phyloP scores from a whole-genome alignment of 257 asterid species.

The Solanum raphanifolium region DNA sequence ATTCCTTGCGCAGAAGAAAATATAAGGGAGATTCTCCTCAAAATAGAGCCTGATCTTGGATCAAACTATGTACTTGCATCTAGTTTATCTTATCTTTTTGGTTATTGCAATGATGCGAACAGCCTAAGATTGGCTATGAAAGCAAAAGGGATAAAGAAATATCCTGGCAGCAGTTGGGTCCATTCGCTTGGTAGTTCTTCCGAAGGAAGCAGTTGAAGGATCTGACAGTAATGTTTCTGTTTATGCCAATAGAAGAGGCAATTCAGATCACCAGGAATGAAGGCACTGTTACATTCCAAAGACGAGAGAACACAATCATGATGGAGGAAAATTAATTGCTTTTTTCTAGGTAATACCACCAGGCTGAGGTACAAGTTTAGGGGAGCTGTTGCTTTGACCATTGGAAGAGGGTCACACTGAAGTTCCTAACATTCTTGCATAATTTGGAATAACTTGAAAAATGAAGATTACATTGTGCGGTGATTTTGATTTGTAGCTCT shows the following conservation, averaged over 20 bases:
- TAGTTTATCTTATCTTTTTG: constrained; percentile 14
- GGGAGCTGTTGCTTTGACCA: too few species aligned
- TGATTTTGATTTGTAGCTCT: too few species aligned
- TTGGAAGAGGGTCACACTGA: too few species aligned
- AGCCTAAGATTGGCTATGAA: constrained; percentile 38
- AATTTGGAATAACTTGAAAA: too few species aligned
- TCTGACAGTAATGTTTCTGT: neutral
- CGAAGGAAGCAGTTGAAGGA: constrained; percentile 1
- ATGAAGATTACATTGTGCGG: too few species aligned
- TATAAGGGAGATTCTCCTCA: constrained; percentile 15
- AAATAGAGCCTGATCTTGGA: constrained; percentile 52
- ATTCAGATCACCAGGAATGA: neutral
- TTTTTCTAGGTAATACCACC: neutral
- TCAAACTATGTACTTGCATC: constrained; percentile 66
- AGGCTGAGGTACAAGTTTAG: neutral
- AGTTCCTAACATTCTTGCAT: too few species aligned
- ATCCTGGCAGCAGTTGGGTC: constrained; percentile 59
- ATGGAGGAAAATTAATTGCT: neutral
- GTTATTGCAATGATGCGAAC: constrained; percentile 12
- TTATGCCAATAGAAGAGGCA: neutral
- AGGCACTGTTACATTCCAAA: neutral
- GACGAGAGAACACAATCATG: neutral
- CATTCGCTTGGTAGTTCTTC: constrained; percentile 6
- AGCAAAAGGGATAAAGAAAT: constrained; percentile 40
- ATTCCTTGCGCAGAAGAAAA: neutral